phyloP scores from a whole-genome alignment of 1,139 yeast species.

The Saccharomyces hybrid region DNA sequence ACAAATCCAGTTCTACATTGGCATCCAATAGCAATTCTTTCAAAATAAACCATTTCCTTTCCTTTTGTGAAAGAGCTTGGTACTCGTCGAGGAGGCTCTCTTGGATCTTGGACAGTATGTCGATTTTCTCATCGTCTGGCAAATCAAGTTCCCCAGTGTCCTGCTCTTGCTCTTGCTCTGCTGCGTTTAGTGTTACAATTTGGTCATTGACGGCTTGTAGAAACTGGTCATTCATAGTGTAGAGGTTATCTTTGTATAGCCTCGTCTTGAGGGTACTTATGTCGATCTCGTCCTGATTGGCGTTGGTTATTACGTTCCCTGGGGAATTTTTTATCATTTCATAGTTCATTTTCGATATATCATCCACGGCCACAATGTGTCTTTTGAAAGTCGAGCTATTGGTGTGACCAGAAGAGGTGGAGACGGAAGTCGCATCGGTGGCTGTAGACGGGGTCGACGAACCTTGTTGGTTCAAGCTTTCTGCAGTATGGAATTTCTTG shows the following conservation, averaged over 20 bases:
- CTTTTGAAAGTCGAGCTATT: conserved; percentile 22
- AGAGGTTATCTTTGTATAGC: conserved; percentile 24
- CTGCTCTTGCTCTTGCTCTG: not conserved
- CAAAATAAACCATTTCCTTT: conserved; percentile 29
- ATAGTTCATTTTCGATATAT: conserved; percentile 29
- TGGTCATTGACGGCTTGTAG: conserved; percentile 10
- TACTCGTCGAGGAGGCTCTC: conserved; percentile 19
- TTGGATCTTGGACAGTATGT: conserved; percentile 22
- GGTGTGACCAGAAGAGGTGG: not conserved
- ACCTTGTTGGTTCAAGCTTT: not conserved
- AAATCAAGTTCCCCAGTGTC: not conserved
- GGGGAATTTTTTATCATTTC: conserved; percentile 31
- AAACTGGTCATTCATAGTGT: conserved; percentile 25
- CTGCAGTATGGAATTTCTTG: conserved; percentile 1
- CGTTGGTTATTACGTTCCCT: conserved; percentile 11
- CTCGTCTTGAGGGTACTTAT: conserved; percentile 24
- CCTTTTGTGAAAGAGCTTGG: conserved; percentile 14
- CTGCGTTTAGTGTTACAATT: conserved; percentile 2
- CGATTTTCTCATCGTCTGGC: conserved; percentile 18
- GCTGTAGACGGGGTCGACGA: not conserved
- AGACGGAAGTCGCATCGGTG: not conserved
- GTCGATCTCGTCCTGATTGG: conserved; percentile 9
- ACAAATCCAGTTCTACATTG: conserved; percentile 28
- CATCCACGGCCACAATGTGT: conserved; percentile 29
- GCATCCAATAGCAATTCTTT: conserved; percentile 31